A percentile compares a stretch with the other conserved stretches of the same genome.
These are phyloP conservation scores for Epichloe brachyelytri DNA, from an alignment of 2,329 filamentous ascomycete species.

Conservation along the genomic window DNA sequence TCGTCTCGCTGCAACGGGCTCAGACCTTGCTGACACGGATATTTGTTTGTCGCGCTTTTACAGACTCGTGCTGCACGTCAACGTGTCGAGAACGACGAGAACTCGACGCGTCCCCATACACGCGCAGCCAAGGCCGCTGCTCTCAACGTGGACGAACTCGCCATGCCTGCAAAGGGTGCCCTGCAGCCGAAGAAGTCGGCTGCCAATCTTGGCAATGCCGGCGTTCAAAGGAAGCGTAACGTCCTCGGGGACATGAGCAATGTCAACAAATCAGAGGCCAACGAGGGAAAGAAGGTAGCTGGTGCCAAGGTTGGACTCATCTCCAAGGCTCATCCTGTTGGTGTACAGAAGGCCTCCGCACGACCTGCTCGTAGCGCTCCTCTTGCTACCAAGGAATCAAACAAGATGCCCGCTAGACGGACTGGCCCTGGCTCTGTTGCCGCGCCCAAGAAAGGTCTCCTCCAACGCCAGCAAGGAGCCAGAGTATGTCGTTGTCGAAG, in stretches of 20 bases:
- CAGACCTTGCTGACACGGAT: slow-evolving; percentile 7
- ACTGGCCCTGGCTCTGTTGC: slow-evolving; percentile 57
- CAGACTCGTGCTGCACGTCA: slow-evolving; percentile 59
- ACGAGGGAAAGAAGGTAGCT: slow-evolving; percentile 61
- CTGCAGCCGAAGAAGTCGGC: slow-evolving; percentile 59
- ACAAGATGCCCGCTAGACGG: slow-evolving; percentile 60
- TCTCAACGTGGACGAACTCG: slow-evolving; percentile 49
- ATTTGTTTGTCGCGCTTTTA: not conserved
- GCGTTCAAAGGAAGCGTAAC: slow-evolving; percentile 55
- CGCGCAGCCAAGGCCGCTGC: slow-evolving; percentile 86
- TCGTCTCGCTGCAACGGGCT: slow-evolving; percentile 11
- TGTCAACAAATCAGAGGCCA: slow-evolving; percentile 62
- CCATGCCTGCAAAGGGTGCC: slow-evolving; percentile 45
- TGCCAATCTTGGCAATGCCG: slow-evolving; percentile 33
- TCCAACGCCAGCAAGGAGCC: slow-evolving; percentile 37
- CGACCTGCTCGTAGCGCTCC: slow-evolving; percentile 46
- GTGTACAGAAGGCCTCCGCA: slow-evolving; percentile 59
- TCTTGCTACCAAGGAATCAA: slow-evolving; percentile 52
- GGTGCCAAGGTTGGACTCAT: slow-evolving; percentile 54
- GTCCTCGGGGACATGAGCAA: slow-evolving; percentile 94
- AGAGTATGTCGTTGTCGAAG: slow-evolving; percentile 43
- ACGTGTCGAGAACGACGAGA: slow-evolving; percentile 90
- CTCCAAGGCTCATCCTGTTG: slow-evolving; percentile 74
- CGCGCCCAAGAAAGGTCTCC: slow-evolving; percentile 52
- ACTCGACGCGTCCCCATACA: slow-evolving; percentile 70